Conservation (phyloP, 768 basidiomycete species). For the Asterophora parasitica region DNA sequence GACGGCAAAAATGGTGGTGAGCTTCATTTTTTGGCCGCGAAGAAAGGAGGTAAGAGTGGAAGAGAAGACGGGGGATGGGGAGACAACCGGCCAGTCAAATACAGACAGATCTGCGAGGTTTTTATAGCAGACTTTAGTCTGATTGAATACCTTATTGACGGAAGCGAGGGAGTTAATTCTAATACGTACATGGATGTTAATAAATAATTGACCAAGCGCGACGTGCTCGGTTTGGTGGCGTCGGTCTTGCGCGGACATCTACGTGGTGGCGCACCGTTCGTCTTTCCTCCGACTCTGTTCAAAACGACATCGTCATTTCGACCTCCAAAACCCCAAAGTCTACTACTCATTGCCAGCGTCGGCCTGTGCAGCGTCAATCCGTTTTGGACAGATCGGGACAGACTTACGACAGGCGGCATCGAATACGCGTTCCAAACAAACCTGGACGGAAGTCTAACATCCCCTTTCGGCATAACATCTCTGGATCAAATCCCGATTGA, state of each 20-base stretch:
- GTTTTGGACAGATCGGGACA: conserved; percentile 3
- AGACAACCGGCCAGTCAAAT: conserved; percentile 10
- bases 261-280: conserved; percentile 11
- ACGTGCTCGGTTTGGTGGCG: not conserved
- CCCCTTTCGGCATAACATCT: not conserved
- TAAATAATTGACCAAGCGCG: not conserved
- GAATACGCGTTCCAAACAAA: not conserved
- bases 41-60: conserved; percentile 11
- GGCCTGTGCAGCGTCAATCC: not conserved
- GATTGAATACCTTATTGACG: conserved; percentile 6
- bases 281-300: not conserved
- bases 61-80: conserved; percentile 1
- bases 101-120: not conserved
- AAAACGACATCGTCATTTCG: not conserved
- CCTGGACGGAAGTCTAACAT: too few species aligned
- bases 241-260: not conserved
- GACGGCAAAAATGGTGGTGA: conserved; percentile 34
- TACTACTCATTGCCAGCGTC: too few species aligned
- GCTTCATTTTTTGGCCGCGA: conserved; percentile 32
- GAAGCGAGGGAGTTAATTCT: conserved; percentile 13
- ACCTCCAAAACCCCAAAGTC: too few species aligned
- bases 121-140: conserved; percentile 12
- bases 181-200: conserved; percentile 13
- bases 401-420: not conserved
- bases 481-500: not conserved